These are phyloP conservation scores for Solanum etuberosum DNA, from an alignment of 257 asterid species.

Conservation along the genomic window DNA sequence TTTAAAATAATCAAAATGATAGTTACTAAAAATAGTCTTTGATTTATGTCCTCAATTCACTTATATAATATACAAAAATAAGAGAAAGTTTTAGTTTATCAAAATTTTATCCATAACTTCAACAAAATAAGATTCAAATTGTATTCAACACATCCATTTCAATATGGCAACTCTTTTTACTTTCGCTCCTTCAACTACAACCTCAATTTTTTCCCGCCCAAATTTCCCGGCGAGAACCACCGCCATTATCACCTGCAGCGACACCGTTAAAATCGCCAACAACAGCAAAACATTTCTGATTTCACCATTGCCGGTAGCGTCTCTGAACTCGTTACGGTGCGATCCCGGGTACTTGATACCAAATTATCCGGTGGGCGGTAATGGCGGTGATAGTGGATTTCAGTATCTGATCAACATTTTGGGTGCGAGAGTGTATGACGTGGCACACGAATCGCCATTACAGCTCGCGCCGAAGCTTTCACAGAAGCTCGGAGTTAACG, in stretches of 20 bases:
- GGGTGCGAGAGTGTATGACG: constrained; percentile 74
- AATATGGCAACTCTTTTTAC: constrained; percentile 37
- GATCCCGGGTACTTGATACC: constrained; percentile 49
- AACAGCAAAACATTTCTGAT: neutral
- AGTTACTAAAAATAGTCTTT: no score
- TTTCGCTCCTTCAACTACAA: neutral
- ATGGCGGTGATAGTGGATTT: constrained; percentile 18
- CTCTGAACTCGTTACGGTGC: constrained; percentile 52
- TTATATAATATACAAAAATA: no score
- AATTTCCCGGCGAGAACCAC: constrained; percentile 3
- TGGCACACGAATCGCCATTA: constrained; percentile 75
- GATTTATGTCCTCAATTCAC: no score
- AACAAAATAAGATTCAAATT: no score
- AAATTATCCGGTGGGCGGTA: constrained; percentile 11
- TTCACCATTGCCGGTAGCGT: constrained; percentile 12
- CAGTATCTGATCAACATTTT: constrained; percentile 67
- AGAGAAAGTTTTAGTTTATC: no score
- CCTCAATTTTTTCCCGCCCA: constrained; percentile 13
- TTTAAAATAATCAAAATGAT: no score
- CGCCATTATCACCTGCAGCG: neutral
- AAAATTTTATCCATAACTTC: no score
- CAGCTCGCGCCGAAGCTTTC: constrained; percentile 80
- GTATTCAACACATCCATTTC: neutral
- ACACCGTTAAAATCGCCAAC: neutral
- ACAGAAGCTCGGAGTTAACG: constrained; percentile 44